These are phyloP conservation scores for Alternaria rosae DNA, from an alignment of 2,329 filamentous ascomycete genomes.

Conservation along the genomic window DNA sequence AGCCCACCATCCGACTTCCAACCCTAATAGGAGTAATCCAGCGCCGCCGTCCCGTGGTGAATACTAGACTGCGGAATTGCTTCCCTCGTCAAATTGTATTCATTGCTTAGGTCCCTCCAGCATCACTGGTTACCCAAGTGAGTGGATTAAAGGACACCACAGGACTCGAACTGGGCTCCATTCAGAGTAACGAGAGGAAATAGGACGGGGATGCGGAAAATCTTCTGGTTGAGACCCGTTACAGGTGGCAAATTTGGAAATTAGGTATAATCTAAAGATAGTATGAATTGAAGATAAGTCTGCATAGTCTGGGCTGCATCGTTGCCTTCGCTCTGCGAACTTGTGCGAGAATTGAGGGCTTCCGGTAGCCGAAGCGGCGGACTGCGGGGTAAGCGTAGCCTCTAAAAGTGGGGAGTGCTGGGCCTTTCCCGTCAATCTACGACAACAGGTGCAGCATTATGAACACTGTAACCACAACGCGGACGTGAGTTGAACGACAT, in stretches of 20 bases:
- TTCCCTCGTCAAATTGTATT: slow-evolving; percentile 52
- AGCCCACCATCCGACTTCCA: slow-evolving; percentile 46
- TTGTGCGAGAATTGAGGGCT: background rate
- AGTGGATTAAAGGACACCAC: slow-evolving; percentile 50
- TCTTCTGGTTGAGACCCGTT: slow-evolving; percentile 47
- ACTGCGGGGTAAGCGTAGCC: background rate
- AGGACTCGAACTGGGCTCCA: slow-evolving; percentile 54
- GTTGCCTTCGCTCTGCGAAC: too few species aligned
- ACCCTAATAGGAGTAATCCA: slow-evolving; percentile 51
- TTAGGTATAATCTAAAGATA: slow-evolving; percentile 9
- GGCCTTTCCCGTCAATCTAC: background rate
- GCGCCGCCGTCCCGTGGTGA: slow-evolving; percentile 53
- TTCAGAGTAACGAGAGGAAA: slow-evolving; percentile 41
- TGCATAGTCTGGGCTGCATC: rapidly evolving
- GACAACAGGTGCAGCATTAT: background rate
- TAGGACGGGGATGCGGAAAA: slow-evolving; percentile 42
- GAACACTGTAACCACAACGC: background rate
- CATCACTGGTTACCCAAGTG: slow-evolving; percentile 52
- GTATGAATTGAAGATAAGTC: rapidly evolving
- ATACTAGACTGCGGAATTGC: slow-evolving; percentile 53
- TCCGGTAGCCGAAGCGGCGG: background rate
- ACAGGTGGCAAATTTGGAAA: slow-evolving; percentile 36
- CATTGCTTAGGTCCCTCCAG: slow-evolving; percentile 54
- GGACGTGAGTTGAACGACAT: background rate
- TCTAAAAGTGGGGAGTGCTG: background rate